These are phyloP conservation scores for Suillus placidus DNA, from an alignment of 768 basidiomycete genomes.

Conservation along the genomic window DNA sequence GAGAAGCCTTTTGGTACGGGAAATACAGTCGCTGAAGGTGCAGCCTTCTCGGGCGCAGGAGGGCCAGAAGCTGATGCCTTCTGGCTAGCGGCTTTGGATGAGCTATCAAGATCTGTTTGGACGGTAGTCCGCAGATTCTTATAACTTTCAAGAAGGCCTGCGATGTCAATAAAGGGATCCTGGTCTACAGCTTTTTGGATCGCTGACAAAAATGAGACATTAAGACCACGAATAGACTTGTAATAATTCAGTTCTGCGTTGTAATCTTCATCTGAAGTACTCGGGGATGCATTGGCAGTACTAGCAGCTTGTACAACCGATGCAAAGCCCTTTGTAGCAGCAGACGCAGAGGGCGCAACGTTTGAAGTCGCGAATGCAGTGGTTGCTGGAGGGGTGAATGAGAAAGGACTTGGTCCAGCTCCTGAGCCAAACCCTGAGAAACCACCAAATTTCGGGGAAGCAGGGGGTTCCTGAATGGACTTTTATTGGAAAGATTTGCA, in stretches of 20 bases:
- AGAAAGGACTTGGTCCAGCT: conserved; percentile 38
- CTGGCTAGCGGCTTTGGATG: conserved; percentile 19
- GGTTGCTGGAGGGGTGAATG: conserved; percentile 39
- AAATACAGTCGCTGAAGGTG: conserved; percentile 14
- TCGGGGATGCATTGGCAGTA: conserved; percentile 37
- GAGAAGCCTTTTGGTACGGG: conserved; percentile 43
- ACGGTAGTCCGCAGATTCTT: conserved; percentile 54
- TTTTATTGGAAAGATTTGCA: conserved; percentile 20
- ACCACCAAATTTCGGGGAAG: conserved; percentile 49
- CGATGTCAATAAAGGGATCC: conserved; percentile 72
- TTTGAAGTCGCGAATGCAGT: conserved; percentile 18
- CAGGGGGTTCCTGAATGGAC: conserved; percentile 22
- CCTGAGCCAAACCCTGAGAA: conserved; percentile 56
- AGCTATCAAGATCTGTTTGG: conserved; percentile 56
- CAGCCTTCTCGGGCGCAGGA: conserved; percentile 20
- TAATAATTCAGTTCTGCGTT: conserved; percentile 56
- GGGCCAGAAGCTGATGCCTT: conserved; percentile 13
- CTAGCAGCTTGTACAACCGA: conserved; percentile 18
- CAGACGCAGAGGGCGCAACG: conserved; percentile 18
- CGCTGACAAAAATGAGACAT: conserved; percentile 63
- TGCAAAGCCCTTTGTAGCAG: conserved; percentile 14
- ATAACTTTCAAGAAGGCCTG: conserved; percentile 60
- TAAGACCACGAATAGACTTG: conserved; percentile 73
- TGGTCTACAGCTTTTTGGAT: conserved; percentile 60
- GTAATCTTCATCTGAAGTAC: conserved; percentile 31